phyloP scores from a whole-genome alignment of 139 green algal genomes.

The Auxenochlorella protothecoides region DNA sequence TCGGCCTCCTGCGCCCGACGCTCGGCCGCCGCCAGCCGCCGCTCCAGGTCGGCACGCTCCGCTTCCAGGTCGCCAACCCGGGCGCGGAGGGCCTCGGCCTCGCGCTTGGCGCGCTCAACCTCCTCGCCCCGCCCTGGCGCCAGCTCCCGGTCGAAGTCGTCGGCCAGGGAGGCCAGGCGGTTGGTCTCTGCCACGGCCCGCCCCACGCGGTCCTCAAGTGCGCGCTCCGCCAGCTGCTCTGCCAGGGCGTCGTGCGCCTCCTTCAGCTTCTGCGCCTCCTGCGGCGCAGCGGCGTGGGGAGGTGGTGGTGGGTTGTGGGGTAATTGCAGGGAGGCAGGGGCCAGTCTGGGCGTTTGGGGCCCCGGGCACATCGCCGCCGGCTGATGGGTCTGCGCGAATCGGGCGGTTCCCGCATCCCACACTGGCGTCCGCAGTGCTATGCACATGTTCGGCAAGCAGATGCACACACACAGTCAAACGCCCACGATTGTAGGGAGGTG shows the following conservation, averaged over 20 bases:
- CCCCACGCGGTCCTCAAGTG: conserved; percentile 12
- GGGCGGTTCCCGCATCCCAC: no score
- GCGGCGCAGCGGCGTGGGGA: background rate
- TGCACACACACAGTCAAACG: background rate
- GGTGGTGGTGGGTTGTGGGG: background rate
- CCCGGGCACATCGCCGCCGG: no score
- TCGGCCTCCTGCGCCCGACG: background rate
- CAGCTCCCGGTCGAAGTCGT: conserved; percentile 40
- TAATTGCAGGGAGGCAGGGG: background rate
- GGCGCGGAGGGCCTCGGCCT: conserved; percentile 12
- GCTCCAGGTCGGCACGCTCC: conserved; percentile 17
- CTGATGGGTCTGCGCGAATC: no score
- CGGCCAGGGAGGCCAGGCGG: conserved; percentile 27
- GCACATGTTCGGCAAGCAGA: no score
- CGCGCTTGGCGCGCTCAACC: conserved; percentile 11
- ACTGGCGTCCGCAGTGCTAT: no score
- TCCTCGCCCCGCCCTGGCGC: conserved; percentile 24
- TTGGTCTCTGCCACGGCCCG: conserved; percentile 25
- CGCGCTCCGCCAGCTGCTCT: conserved; percentile 1
- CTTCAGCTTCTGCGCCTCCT: conserved; percentile 19
- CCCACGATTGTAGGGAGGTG: no score
- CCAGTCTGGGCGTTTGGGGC: no score
- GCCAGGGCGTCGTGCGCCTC: conserved; percentile 7
- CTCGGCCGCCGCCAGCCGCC: conserved; percentile 10
- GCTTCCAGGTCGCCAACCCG: conserved; percentile 24